Evolutionary conservation across 805 yeast genomes (phyloP).

Genomic region (Jamesozyma spencerorum): DNA sequence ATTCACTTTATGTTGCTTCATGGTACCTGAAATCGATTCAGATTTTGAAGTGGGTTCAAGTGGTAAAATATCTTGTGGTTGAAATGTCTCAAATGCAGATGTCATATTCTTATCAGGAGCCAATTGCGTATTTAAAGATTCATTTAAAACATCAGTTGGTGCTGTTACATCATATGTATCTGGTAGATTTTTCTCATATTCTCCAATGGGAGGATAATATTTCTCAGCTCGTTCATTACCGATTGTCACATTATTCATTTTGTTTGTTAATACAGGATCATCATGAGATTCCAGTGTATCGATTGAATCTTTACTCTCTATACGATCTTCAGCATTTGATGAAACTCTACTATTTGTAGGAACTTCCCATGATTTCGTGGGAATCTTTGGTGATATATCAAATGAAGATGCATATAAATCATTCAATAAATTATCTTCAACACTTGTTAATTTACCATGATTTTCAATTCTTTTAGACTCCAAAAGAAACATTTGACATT

Average conservation of each 20-base stretch:
- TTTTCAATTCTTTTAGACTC: slow-evolving; percentile 18
- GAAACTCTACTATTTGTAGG: too few relatives aligned
- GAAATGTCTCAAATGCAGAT: too few relatives aligned
- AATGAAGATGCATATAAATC: slow-evolving; percentile 22
- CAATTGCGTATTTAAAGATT: slow-evolving; percentile 14
- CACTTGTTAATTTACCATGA: slow-evolving; percentile 6
- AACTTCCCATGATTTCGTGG: slow-evolving; percentile 8
- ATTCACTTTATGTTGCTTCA: slow-evolving; percentile 27
- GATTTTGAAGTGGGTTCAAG: slow-evolving; percentile 4
- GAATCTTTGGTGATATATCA: slow-evolving; percentile 26
- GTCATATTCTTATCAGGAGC: slow-evolving; percentile 8
- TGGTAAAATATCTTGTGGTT: slow-evolving; percentile 3
- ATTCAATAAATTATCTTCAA: slow-evolving; percentile 17
- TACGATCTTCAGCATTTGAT: too few relatives aligned
- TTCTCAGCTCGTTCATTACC: background rate
- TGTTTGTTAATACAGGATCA: too few relatives aligned
- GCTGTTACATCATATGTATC: slow-evolving; percentile 2
- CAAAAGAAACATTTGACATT: slow-evolving; percentile 23
- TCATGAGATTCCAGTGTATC: too few relatives aligned
- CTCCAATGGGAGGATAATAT: too few relatives aligned
- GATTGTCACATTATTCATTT: background rate
- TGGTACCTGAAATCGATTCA: slow-evolving; percentile 1
- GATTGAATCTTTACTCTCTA: too few relatives aligned
- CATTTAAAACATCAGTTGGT: slow-evolving; percentile 10
- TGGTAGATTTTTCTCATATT: background rate